phyloP scores from a whole-genome alignment of 2,329 filamentous ascomycete genomes.

The Xylaria sp. region DNA sequence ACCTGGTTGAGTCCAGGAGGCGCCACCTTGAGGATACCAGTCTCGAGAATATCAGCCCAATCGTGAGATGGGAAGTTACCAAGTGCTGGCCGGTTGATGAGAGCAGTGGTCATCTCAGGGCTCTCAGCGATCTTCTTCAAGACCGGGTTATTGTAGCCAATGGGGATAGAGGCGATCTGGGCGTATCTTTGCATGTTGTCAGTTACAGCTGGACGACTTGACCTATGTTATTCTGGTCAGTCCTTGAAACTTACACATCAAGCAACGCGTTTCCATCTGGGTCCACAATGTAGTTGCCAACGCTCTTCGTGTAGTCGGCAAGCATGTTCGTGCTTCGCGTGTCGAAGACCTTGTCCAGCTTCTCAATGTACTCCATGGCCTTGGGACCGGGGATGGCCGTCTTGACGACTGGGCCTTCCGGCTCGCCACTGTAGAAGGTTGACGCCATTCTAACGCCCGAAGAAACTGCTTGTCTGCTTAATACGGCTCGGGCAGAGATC shows the following conservation, averaged over 20 bases:
- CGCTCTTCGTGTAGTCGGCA: slow-evolving; percentile 66
- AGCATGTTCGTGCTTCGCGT: slow-evolving; percentile 82
- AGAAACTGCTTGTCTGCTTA: slow-evolving; percentile 17
- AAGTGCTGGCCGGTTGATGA: slow-evolving; percentile 85
- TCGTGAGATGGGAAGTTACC: slow-evolving; percentile 86
- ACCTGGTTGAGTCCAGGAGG: slow-evolving; percentile 82
- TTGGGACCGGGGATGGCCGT: slow-evolving; percentile 69
- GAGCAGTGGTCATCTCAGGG: slow-evolving; percentile 70
- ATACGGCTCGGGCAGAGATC: slow-evolving; percentile 13
- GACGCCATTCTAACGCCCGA: slow-evolving; percentile 28
- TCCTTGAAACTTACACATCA: slow-evolving; percentile 54
- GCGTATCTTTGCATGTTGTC: slow-evolving; percentile 55
- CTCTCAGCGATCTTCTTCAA: slow-evolving; percentile 65
- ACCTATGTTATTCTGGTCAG: neutral
- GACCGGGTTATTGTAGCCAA: slow-evolving; percentile 86
- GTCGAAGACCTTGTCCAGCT: slow-evolving; percentile 76
- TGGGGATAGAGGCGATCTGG: slow-evolving; percentile 86
- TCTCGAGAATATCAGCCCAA: slow-evolving; percentile 74
- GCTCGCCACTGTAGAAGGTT: slow-evolving; percentile 40
- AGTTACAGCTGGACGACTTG: slow-evolving; percentile 6
- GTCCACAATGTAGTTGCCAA: slow-evolving; percentile 76
- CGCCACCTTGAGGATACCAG: slow-evolving; percentile 74
- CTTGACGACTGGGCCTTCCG: slow-evolving; percentile 48
- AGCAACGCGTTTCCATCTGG: slow-evolving; percentile 66
- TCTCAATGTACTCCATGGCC: slow-evolving; percentile 61